phyloP scores from a whole-genome alignment of 805 yeast genomes.

The Yarrowia sp. region DNA sequence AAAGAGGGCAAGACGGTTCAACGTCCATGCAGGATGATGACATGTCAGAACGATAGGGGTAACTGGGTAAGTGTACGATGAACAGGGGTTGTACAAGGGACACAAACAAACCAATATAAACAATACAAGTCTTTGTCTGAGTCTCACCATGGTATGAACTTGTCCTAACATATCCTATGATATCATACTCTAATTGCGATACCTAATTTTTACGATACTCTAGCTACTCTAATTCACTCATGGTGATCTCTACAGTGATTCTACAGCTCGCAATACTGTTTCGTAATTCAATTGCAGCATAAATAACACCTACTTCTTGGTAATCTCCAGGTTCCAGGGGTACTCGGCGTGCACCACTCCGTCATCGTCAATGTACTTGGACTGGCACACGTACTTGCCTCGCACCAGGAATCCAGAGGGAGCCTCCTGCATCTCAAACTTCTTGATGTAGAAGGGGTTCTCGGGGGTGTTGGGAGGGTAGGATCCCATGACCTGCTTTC shows the following conservation, averaged over 20 bases:
- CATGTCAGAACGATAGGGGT: too few relatives aligned
- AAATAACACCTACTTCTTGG: slow-evolving; percentile 44
- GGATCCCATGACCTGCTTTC: slow-evolving; percentile 85
- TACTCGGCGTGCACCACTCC: slow-evolving; percentile 65
- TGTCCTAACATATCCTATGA: too few relatives aligned
- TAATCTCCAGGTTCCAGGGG: slow-evolving; percentile 84
- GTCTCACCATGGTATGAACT: too few relatives aligned
- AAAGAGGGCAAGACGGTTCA: neutral
- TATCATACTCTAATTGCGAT: too few relatives aligned
- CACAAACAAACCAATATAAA: too few relatives aligned
- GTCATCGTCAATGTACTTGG: slow-evolving; percentile 87
- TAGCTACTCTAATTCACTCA: too few relatives aligned
- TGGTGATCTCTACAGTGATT: neutral
- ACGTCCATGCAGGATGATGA: neutral
- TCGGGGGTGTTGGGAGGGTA: slow-evolving; percentile 84
- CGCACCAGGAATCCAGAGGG: slow-evolving; percentile 88
- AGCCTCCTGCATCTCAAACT: slow-evolving; percentile 72
- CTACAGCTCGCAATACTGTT: neutral
- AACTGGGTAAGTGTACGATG: too few relatives aligned
- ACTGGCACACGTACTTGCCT: slow-evolving; percentile 76
- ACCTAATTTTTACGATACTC: too few relatives aligned
- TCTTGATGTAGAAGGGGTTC: slow-evolving; percentile 68
- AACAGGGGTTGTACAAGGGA: too few relatives aligned
- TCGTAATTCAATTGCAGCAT: neutral
- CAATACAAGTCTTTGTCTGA: too few relatives aligned